Conservation (phyloP, 306 rosid genomes). For the Arachis stenosperma region DNA sequence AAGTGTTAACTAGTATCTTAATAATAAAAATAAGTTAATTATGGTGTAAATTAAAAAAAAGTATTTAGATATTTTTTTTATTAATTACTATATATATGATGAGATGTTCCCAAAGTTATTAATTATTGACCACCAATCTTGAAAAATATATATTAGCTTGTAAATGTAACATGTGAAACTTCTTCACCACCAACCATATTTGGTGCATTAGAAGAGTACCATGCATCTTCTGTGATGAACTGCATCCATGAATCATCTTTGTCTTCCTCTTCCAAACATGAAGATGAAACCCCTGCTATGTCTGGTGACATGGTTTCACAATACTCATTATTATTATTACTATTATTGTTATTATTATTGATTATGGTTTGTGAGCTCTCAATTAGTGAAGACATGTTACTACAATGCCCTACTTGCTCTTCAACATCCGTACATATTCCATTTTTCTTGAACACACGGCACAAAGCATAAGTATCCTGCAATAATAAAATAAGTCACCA, state of each 20-base stretch:
- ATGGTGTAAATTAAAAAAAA: constrained; percentile 34
- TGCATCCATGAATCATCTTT: constrained; percentile 99
- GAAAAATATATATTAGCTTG: constrained; percentile 49
- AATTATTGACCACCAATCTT: constrained; percentile 64
- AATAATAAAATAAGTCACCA: constrained; percentile 11
- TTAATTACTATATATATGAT: not conserved
- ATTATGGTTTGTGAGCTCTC: constrained; percentile 61
- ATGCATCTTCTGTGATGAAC: constrained; percentile 89
- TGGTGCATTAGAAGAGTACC: constrained; percentile 70
- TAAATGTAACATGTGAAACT: constrained; percentile 67
- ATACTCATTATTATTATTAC: constrained; percentile 33
- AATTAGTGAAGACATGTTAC: constrained; percentile 42
- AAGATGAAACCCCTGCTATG: constrained; percentile 66
- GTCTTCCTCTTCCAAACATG: constrained; percentile 78
- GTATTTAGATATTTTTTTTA: constrained; percentile 32
- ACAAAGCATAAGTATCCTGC: constrained; percentile 96
- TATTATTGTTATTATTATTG: constrained; percentile 15
- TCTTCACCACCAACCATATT: constrained; percentile 55
- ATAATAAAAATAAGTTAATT: constrained; percentile 30
- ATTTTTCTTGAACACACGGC: constrained; percentile 97
- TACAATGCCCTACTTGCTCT: constrained; percentile 76
- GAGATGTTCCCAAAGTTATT: constrained; percentile 50
- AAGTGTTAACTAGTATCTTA: constrained; percentile 7
- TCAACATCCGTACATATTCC: constrained; percentile 89
- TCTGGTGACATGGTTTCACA: constrained; percentile 85